Evolutionary conservation across 2,329 filamentous ascomycete genomes (phyloP), one percentile per base, ranked within the genome.

Genomic region (Cladobotryum mycophilum): DNA sequence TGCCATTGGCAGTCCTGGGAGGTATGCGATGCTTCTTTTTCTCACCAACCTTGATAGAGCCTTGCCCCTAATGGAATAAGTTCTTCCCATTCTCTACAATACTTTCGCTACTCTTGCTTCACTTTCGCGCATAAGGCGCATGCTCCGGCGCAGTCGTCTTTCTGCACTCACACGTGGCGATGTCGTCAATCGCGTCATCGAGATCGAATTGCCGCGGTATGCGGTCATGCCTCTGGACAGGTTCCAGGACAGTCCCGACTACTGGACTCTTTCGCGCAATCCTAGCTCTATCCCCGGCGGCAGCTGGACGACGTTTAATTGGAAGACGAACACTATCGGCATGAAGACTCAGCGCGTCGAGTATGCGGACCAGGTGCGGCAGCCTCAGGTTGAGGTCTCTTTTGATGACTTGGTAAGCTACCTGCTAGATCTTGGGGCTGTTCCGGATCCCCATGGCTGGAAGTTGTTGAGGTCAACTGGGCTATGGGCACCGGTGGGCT

Each of bases 51-150:
- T 41, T 36, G 13, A 36, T 20, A 9, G 18, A 34, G 20, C 8
- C 4, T n/a, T 20, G 33, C 25, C 15, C 8, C 42, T 53, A 34
- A 49, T 17, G 2, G 14, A 15, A 45, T 13, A 42, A 63, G 76
- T 85, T 18, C 70, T 85, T 5, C 82, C 82, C 0, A 85, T 85
- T 46, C 70, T 86, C 41, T 86, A 85, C 68, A 86, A 84, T 60
- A 84, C 78, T 17, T 68, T 80, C 48, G 73, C 76, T 22, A 83
- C 80, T 3, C 74, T 85, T 22, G 68, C 79, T 13, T 81, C 80
- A 2, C 70, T 83, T 2, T 80, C 80, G 37, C 76, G 76, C 44
- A 82, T 86, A 64, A 77, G 76, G 61, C 76, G 76, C 50, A 77
- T 78, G 65, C 74, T 86, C 4, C 67, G 75, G 14, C 73, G 74